Evolutionary conservation across 495 filamentous ascomycete genomes (phyloP).

Genomic region (Neurospora sp.): DNA sequence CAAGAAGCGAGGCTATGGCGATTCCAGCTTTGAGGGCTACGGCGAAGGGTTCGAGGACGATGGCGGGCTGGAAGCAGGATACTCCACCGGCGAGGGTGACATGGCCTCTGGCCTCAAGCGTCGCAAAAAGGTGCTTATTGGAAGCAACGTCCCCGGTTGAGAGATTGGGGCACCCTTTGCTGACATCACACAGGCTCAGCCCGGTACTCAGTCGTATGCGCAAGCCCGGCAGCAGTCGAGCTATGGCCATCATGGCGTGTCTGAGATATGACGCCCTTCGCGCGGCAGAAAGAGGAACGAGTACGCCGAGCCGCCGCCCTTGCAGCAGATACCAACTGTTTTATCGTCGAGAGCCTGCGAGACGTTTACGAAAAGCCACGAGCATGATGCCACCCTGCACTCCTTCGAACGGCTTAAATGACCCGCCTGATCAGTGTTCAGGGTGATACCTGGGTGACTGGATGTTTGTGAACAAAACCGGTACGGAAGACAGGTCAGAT

Average conservation of each 20-base stretch:
- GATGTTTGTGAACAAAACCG: background rate
- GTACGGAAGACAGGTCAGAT: conserved; percentile 10
- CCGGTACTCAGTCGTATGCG: conserved; percentile 16
- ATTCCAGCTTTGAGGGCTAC: conserved; percentile 48
- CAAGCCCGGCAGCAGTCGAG: conserved; percentile 28
- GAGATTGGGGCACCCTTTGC: conserved; percentile 11
- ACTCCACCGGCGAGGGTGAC: conserved; percentile 44
- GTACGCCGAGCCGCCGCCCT: conserved; percentile 3
- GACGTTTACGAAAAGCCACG: background rate
- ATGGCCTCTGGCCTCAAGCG: conserved; percentile 37
- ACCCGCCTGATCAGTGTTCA: conserved; percentile 22
- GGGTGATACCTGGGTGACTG: conserved; percentile 27
- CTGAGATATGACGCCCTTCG: conserved; percentile 14
- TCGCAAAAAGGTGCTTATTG: conserved; percentile 45
- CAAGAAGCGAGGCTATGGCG: conserved; percentile 44
- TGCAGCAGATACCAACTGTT: background rate
- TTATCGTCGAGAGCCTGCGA: background rate
- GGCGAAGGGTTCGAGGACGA: conserved; percentile 44
- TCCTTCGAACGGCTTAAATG: background rate
- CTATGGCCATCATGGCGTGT: conserved; percentile 30
- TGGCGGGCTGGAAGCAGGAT: conserved; percentile 32
- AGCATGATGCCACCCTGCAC: background rate
- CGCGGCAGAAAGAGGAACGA: background rate
- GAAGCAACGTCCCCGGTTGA: conserved; percentile 16
- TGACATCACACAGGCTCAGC: conserved; percentile 20